Base-by-base conservation (phyloP, 352 stramenopile species). In the Phytophthora litchii region DNA sequence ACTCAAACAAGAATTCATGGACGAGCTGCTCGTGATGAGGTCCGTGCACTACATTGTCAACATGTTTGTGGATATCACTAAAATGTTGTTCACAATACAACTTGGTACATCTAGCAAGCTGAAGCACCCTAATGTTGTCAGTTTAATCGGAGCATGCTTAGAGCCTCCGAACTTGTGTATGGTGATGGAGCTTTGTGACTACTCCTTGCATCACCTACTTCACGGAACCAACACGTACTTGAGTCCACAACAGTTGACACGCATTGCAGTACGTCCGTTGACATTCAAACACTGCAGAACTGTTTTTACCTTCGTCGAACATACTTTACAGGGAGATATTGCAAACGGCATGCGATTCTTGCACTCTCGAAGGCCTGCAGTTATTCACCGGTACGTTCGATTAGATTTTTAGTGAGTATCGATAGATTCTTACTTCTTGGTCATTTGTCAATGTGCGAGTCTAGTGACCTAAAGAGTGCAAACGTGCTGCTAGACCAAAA, bases 11-110 rank as follows among this genome's bases (percentile, higher is more conserved):
- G 92, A 97, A 57, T 98, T 95, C 56, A 91, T 97, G 88, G 89
- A 98, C 56, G 92, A 98, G 64, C 65, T 98, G n/a, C 75, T 95
- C 7, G 85, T 97, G 4, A 95, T 97, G 79, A 93, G 80, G 75
- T 92, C 12, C 38, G 4, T 38, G 5, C 4, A 8, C 11, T 40
- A 3, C 17, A n/a, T 25, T 43, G 14, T 6, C 29, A 40, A 16
- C 13, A 12, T 12, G 6, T 13, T 12, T 34, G 3, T 34, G 29
- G 10, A 34, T 11, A 11, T 34, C 29, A 27, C 23, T 27, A 27
- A 13, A 34, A 34, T 34, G 29, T 34, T 34, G 6, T 34, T 12
- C 7, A 34, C 25, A 10, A 3, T 46, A 16, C 11, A 4, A 3
- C 9, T 5, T 31, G 27, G 17, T 35, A 8, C 8, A 11, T 41